Base-by-base conservation (phyloP, 179 eudicot genomes). In the Beta corolliflora region DNA sequence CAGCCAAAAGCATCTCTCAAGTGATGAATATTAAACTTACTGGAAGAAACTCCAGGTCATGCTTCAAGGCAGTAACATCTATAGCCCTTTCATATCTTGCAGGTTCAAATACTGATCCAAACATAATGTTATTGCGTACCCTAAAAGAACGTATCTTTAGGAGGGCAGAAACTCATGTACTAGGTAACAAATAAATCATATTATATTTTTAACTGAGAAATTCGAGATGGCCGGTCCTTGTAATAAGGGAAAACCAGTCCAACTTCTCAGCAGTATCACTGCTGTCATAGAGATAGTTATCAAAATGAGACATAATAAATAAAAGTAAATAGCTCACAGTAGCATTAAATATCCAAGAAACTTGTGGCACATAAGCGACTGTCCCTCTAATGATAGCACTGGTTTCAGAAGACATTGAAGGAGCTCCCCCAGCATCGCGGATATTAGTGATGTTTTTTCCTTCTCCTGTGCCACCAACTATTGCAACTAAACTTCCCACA, bases 301-400 rank as follows among this genome's bases (percentile, higher is more conserved):
- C 0, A 16, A 12, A 31, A 67, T 18, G 5, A 66, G 19, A 66
- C 5, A 13, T 0, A 25, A 16, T 14, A 66, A 5, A 71, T 78
- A 56, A 73, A 73, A 79, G 9, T 45, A 71, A 50, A 53, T 10
- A 77, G 91, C 99, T 88, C 84, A 95, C 99, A 46, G 99, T 95
- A 64, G 98, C 98, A 91, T 95, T 95, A 84, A 94, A 95, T 82
- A 95, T 95, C 99, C 99, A 95, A 59, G 99, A 95, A 80, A 95
- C 93, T 89, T 95, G 99, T 25, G 99, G 92, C 66, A 95, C 98
- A 87, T 91, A 95, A 45, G 99, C 93, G 79, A 86, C 98, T 58
- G 85, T 80, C 84, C 99, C 99, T 91, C 98, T 91, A 12, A 95
- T 81, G 78, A 88, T 86, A 63, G 92, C 93, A 82, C 78, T 84